Evolutionary conservation across 2,329 filamentous ascomycete genomes (phyloP).

Genomic region (Fusarium sp.): DNA sequence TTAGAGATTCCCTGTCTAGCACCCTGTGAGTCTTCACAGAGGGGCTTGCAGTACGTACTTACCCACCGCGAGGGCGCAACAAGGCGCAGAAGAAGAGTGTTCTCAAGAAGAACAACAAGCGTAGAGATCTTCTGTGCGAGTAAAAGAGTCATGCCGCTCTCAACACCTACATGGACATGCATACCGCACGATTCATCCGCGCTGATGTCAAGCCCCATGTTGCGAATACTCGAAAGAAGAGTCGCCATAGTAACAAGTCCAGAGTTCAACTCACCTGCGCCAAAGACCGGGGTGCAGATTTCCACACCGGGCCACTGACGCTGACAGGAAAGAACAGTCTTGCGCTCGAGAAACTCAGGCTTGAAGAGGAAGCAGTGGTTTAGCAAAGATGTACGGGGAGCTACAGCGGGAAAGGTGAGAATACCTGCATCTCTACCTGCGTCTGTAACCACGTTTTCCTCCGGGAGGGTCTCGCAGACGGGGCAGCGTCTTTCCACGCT

Average conservation of each 20-base stretch:
- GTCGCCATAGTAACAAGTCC: conserved; percentile 23
- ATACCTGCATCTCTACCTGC: background rate
- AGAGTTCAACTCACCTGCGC: conserved; percentile 25
- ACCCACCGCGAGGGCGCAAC: conserved; percentile 5
- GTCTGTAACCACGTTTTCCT: background rate
- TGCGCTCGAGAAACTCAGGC: conserved; percentile 5
- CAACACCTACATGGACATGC: conserved; percentile 45
- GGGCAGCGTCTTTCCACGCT: background rate
- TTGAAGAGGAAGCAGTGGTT: conserved; percentile 33
- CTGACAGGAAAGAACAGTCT: background rate
- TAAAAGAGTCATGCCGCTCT: conserved; percentile 38
- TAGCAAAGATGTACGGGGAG: background rate
- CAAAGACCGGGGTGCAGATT: conserved; percentile 39
- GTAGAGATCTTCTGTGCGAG: conserved; percentile 45
- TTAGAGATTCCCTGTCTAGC: background rate
- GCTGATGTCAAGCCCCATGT: conserved; percentile 8
- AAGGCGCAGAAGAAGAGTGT: conserved; percentile 23
- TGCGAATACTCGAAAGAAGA: conserved; percentile 23
- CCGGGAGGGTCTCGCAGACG: conserved; percentile 3
- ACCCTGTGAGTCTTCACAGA: conserved; percentile 3
- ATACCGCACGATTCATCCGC: conserved; percentile 43
- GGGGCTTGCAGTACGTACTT: background rate
- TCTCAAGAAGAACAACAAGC: conserved; percentile 39
- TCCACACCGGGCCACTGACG: conserved; percentile 35
- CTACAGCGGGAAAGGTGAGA: background rate